Evolutionary conservation across 345 rosid species (phyloP), one percentile per base, ranked within the genome.

Genomic region (Mallotus nudiflorus): DNA sequence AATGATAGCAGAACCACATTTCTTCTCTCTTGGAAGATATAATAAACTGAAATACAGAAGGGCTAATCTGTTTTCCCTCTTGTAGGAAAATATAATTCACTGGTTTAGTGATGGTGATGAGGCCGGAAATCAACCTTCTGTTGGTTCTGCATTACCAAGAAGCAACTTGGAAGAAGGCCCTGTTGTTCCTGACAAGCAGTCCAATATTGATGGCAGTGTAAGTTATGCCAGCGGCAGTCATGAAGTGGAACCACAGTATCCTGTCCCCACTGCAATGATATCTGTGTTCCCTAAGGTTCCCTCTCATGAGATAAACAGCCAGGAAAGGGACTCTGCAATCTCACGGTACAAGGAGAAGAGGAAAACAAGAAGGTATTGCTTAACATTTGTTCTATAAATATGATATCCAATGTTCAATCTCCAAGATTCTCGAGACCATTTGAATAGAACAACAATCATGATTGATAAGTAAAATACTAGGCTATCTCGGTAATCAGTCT

Each of bases 281-380:
- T 42, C 82, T 33, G 49, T 10, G 42, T 31, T 72, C 51, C 77
- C 77, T 15, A 80, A 77, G 71, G 54, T 69, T 73, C 59, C 62
- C 24, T 62, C 44, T 10, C 84, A 84, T 71, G 97, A 88, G 69
- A 40, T 90, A 62, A 85, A 80, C 76, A 90, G 84, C 75, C 88
- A 84, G 78, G 93, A 90, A 78, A 83, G 98, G 76, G 92, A 87
- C 77, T 81, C 89, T 59, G 97, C 97, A 22, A 71, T 92, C 68
- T 87, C 91, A 24, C 86, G 97, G 58, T 95, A 95, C 86, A 92
- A 90, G 83, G 91, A 89, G 71, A 95, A 92, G 82, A 90, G 73
- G 85, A 92, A 87, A 85, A 84, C 89, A 28, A 84, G 97, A 62
- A 87, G 97, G 97, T 93, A 80, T n/a, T 28, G 45, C 33, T 56